Evolutionary conservation across 176 grass and related monocot genomes (phyloP).

Genomic region (Oryza punctata): DNA sequence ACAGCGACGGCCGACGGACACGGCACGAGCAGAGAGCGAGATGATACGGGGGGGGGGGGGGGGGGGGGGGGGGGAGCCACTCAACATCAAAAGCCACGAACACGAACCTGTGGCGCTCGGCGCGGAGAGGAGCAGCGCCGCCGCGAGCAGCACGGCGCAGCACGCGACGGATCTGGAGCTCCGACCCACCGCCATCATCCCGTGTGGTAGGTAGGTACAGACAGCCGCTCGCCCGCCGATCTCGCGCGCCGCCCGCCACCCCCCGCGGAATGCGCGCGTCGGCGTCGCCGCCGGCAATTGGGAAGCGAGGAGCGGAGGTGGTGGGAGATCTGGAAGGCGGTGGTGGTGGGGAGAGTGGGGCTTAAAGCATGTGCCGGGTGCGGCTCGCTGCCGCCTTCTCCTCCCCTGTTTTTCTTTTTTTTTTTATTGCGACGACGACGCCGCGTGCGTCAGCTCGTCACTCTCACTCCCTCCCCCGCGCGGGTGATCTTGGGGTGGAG

Average conservation of each 20-base stretch:
- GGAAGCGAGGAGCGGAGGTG: background rate
- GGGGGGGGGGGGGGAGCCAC: too few species aligned
- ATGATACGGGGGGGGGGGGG: too few species aligned
- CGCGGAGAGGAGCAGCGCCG: constrained; percentile 45
- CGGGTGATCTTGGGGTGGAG: too few species aligned
- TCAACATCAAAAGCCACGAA: too few species aligned
- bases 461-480: background rate
- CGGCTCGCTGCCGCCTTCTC: constrained; percentile 20
- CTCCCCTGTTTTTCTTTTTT: constrained; percentile 46
- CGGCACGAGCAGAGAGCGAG: background rate
- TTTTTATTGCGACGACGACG: constrained; percentile 48
- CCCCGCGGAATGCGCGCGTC: constrained; percentile 6
- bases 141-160: constrained; percentile 47
- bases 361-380: constrained; percentile 51
- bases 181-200: constrained; percentile 44
- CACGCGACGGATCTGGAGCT: constrained; percentile 45
- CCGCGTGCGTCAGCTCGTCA: background rate
- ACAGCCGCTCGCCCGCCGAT: background rate
- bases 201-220: background rate
- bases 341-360: constrained; percentile 23
- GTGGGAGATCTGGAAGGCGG: constrained; percentile 21
- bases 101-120: constrained; percentile 59
- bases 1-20: background rate
- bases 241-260: background rate
- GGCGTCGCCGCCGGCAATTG: background rate